A percentile compares a stretch with the other conserved stretches of the same genome.
These are phyloP conservation scores for Pseudozyma hubeiensis DNA, from an alignment of 1,284 basidiomycete genomes.

Conservation along the genomic window DNA sequence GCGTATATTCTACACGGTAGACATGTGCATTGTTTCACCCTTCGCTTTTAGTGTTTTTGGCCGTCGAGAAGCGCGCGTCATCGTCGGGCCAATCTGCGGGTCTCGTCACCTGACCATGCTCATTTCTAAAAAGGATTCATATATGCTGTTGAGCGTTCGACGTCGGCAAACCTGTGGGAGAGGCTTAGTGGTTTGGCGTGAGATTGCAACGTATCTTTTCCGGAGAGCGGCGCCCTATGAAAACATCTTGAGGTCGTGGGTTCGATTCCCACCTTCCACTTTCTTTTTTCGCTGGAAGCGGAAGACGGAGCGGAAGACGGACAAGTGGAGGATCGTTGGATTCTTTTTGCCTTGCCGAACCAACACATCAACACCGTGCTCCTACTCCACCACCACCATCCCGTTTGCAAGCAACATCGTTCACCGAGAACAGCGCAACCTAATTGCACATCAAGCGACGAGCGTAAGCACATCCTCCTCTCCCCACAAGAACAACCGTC, in stretches of 20 bases:
- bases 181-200: slow-evolving; percentile 63
- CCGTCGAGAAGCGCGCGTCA: slow-evolving; percentile 16
- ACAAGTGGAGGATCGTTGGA: slow-evolving; percentile 14
- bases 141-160: neutral
- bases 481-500: neutral
- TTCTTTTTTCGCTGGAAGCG: slow-evolving; percentile 4
- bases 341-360: neutral
- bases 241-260: slow-evolving; percentile 57
- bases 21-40: neutral
- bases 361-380: slow-evolving; percentile 11
- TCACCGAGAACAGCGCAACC: no score
- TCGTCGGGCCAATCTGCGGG: neutral
- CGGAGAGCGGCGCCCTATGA: slow-evolving; percentile 13
- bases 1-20: neutral
- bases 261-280: slow-evolving; percentile 61
- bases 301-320: slow-evolving; percentile 6
- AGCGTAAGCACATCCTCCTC: no score
- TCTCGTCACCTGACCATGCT: neutral
- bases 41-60: no score
- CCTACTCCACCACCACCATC: slow-evolving; percentile 1
- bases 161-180: slow-evolving; percentile 28
- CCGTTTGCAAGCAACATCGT: neutral
- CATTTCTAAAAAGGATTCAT: neutral
- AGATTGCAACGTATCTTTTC: slow-evolving; percentile 50
- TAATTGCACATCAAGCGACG: no score